Base-by-base conservation (phyloP, 768 basidiomycete species). In the Trametes cubensis region DNA sequence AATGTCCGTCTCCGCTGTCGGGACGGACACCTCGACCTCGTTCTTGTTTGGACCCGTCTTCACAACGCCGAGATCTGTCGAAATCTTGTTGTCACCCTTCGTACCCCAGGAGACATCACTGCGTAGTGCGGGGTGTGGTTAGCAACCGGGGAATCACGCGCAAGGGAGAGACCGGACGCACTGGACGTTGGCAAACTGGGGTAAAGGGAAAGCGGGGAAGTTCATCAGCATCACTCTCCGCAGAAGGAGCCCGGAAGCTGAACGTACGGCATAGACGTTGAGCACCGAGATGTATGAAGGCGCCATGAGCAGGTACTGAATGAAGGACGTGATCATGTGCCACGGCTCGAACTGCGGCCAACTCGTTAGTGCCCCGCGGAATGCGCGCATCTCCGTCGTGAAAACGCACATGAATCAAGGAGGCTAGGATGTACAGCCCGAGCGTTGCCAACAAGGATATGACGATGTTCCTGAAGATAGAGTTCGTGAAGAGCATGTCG, bases 271-370 rank as follows among this genome's bases (percentile, higher is more conserved):
- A 69, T 95, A 94, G 65, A 96, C 94, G 72, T 96, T 96, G 56
- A 98, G 81, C 14, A 98, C 92, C 57, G 89, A 85, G 71, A 96
- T 96, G 69, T 95, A 98, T 0, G 94, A 94, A 3, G 96, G 96
- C 0, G 94, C 92, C 80, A 98, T 86, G 63, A 97, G 82, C 23
- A 91, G 73, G 71, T 95, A 96, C 72, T 95, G 96, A n/a, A 95
- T 26, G 76, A 98, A 95, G 6, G 90, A 93, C 0, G 97, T 98
- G 69, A 99, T 81, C 94, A 99, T 92, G 73, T 99, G 97, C 94
- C 95, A 97, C 2, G 96, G 96, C 67, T 98, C 95, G 67, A 97
- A 87, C 87, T 96, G 71, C 49, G 70, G 30, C 40, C 11, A 55
- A 48, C 50, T 39, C 47, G 45, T 62, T 30, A 61, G 46, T 21